Evolutionary conservation across 2,329 filamentous ascomycete species (phyloP), one percentile per base, ranked within the genome.

Genomic region (Hymenoscyphus salicellus): DNA sequence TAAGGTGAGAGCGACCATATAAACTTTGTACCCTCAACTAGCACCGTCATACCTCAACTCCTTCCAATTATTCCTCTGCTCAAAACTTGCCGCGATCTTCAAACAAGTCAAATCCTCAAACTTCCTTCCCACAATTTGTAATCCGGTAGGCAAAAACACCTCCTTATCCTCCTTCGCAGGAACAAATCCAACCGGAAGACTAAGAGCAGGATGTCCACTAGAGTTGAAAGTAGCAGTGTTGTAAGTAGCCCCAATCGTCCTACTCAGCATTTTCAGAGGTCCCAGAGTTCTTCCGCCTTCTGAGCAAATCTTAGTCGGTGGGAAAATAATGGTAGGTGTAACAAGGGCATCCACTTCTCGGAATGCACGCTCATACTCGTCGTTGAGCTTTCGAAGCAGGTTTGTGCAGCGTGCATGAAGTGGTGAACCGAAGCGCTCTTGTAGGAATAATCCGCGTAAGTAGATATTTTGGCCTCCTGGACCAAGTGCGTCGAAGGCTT

Each of bases 151-250:
- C 28, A 86, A 70, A 65, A 73, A 68, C 0, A 80, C 77, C 0
- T 71, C 67, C 6, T 71, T 62, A 14, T 79, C 78, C 60, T 82
- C 78, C 32, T 70, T 66, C 1, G 80, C 77, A 2, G 77, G 75
- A 2, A 80, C 75, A 67, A 81, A 78, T 0, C 83, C 84, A 28
- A 83, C 75, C 0, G 84, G 84, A 30, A 86, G 72, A 1, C 80
- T 79, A 69, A 86, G 70, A 0, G 81, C 84, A 0, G 84, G 84
- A 69, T 86, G 84, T 0, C 84, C 84, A 0, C 83, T 85, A 2
- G 82, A 78, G 68, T 86, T 84, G 72, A 86, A 86, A 3, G 81
- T 78, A 6, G 82, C 81, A 5, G 84, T 87, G 67, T 87, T 87
- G 23, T 78, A 79, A 0, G 82, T 85, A 63, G 84, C 70, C 0